A percentile compares a stretch with the other conserved stretches of the same genome.
phyloP scores from a whole-genome alignment of 805 yeast genomes.

The Metschnikowia vanudenii region DNA sequence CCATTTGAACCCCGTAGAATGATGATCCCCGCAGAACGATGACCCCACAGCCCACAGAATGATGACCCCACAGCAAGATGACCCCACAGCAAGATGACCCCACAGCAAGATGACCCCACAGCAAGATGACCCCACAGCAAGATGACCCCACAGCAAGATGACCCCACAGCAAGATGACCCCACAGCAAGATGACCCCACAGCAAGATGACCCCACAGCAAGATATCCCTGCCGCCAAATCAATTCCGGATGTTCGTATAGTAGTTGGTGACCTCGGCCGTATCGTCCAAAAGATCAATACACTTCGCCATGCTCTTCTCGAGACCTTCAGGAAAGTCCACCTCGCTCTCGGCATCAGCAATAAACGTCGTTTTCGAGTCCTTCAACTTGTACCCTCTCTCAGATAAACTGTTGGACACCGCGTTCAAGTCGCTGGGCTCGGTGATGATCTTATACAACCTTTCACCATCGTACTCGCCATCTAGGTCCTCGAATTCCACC shows the following conservation, averaged over 20 bases:
- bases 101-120: too few relatives aligned
- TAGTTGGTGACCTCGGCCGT: constrained; percentile 83
- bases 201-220: too few relatives aligned
- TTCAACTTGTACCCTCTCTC: constrained; percentile 53
- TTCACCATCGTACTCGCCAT: constrained; percentile 39
- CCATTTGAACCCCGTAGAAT: too few relatives aligned
- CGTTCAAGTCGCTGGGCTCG: constrained; percentile 61
- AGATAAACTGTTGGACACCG: constrained; percentile 58
- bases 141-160: too few relatives aligned
- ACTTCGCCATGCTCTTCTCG: constrained; percentile 51
- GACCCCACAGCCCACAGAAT: too few relatives aligned
- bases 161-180: too few relatives aligned
- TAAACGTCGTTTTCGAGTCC: constrained; percentile 69
- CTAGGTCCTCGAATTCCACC: constrained; percentile 48
- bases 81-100: too few relatives aligned
- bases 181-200: too few relatives aligned
- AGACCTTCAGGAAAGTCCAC: constrained; percentile 56
- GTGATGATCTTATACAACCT: constrained; percentile 49
- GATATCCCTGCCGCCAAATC: too few relatives aligned
- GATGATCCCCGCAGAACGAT: too few relatives aligned
- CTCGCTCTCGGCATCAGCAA: constrained; percentile 59
- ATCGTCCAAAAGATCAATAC: constrained; percentile 62
- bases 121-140: too few relatives aligned
- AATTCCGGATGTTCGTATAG: constrained; percentile 58
- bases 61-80: too few relatives aligned